Base-by-base conservation (phyloP, 805 yeast genomes). In the Saccharomyces paradoxus region DNA sequence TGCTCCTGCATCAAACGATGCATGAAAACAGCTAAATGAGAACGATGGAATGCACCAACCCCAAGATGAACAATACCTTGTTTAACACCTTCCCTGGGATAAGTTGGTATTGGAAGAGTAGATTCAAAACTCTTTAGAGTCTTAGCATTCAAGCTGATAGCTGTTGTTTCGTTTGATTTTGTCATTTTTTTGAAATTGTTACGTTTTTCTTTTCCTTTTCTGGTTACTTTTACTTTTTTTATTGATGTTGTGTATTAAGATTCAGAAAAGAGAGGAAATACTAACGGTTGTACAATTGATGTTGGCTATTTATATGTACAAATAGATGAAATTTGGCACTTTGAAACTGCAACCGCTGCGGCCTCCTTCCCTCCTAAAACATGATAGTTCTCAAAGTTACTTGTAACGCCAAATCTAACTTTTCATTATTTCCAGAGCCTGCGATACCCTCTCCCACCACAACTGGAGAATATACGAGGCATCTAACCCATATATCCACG, bases 1-100 rank as follows among this genome's bases (percentile, higher is more conserved):
- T 49, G 48, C 8, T 53, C 30, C 41, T 53, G 49, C 49, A 53
- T 22, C 31, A 53, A 29, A 27, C 52, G 44, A 7, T 49, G 26
- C 22, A 53, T 24, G 46, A 41, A 53, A 24, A 53, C 49, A 2
- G 55, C 52, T 28, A 53, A n/a, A 29, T 49, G 55, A 7, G 55
- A 53, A 27, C 55, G 30, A 27, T 53, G 55, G 28, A 53, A 53
- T n/a, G 49, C 55, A 29, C 55, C 55, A 12, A 53, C 55, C 2
- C 55, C 55, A 2, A 49, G 48, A 28, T 49, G 52, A 28, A 53
- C 52, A 13, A 41, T 49, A 7, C 52, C 52, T 44, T 53, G 46
- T 24, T 53, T 53, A 21, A 53, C 49, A 29, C 26, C 44, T 41
- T 53, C 24, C 41, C 52, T 53, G 22, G 21, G 41, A 27, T 53